Conservation (phyloP, 768 basidiomycete species). For the Austroboletus eburneus region DNA sequence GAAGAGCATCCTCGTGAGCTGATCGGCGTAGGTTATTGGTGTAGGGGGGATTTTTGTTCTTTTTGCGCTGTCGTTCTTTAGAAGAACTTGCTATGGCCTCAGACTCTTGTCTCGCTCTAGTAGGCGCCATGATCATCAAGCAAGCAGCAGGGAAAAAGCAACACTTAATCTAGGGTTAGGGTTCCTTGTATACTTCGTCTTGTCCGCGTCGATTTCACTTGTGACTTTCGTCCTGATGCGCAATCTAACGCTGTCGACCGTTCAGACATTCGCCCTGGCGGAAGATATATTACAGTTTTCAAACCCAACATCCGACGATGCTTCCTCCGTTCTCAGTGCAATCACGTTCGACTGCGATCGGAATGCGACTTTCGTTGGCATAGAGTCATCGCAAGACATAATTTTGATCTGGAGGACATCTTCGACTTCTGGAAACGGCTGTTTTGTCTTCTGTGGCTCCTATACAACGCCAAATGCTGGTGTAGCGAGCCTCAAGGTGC, state of each 20-base stretch:
- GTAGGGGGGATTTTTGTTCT: constrained; percentile 13
- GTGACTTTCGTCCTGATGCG: constrained; percentile 38
- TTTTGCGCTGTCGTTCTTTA: constrained; percentile 12
- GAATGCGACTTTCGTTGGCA: constrained; percentile 52
- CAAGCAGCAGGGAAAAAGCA: background rate
- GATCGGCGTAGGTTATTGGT: constrained; percentile 3
- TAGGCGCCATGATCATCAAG: constrained; percentile 16
- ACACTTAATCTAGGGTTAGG: constrained; percentile 17
- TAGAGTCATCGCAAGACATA: constrained; percentile 55
- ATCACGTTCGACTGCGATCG: constrained; percentile 63
- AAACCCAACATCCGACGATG: constrained; percentile 11
- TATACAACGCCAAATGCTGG: constrained; percentile 31
- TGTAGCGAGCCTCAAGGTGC: constrained; percentile 61
- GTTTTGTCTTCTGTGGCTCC: constrained; percentile 23
- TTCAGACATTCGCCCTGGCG: constrained; percentile 13
- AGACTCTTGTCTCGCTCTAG: constrained; percentile 9
- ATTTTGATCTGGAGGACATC: constrained; percentile 54
- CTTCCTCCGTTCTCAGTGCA: constrained; percentile 38
- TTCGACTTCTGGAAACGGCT: constrained; percentile 9
- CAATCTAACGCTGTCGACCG: constrained; percentile 47
- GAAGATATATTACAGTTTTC: constrained; percentile 16
- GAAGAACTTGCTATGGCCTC: constrained; percentile 10
- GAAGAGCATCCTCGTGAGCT: constrained; percentile 25
- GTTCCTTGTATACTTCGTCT: background rate
- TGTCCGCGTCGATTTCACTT: background rate